Evolutionary conservation across 306 rosid species (phyloP).

Genomic region (Fagus sylvatica): DNA sequence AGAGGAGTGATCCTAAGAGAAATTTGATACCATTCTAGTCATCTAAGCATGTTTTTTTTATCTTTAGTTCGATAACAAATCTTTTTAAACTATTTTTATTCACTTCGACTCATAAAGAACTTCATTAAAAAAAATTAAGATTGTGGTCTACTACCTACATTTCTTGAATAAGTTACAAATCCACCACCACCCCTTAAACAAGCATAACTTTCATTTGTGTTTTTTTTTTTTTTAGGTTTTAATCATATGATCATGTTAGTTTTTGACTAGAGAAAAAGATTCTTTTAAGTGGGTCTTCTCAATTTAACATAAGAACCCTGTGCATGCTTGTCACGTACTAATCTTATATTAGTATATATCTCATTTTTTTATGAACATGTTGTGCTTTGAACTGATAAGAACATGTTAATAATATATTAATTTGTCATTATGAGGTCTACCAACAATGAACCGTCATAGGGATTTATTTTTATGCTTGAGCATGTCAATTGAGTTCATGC

Average conservation of each 20-base stretch:
- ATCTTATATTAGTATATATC: slow-evolving; percentile 19
- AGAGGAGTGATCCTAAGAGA: slow-evolving; percentile 23
- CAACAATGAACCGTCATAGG: slow-evolving; percentile 30
- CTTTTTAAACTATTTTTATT: slow-evolving; percentile 17
- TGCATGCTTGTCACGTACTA: slow-evolving; percentile 60
- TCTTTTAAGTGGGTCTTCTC: slow-evolving; percentile 41
- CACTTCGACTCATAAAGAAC: slow-evolving; percentile 26
- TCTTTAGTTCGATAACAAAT: neutral
- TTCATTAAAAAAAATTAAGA: slow-evolving; percentile 6
- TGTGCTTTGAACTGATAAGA: too few species aligned
- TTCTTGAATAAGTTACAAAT: slow-evolving; percentile 23
- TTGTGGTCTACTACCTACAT: slow-evolving; percentile 26
- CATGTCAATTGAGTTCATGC: slow-evolving; percentile 8
- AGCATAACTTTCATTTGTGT: neutral
- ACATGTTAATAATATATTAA: slow-evolving; percentile 13
- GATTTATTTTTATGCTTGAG: slow-evolving; percentile 1
- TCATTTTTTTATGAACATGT: neutral
- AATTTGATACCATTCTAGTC: slow-evolving; percentile 15
- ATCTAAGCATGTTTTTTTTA: neutral
- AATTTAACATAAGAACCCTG: slow-evolving; percentile 20
- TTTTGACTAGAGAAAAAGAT: slow-evolving; percentile 38
- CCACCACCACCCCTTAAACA: slow-evolving; percentile 27
- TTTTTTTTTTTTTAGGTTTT: slow-evolving; percentile 1
- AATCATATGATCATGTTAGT: slow-evolving; percentile 36
- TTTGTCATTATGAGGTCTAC: slow-evolving; percentile 49